Evolutionary conservation across 208 protist species (phyloP), one percentile per base, ranked within the genome.

Genomic region (Trypanosoma vivax): DNA sequence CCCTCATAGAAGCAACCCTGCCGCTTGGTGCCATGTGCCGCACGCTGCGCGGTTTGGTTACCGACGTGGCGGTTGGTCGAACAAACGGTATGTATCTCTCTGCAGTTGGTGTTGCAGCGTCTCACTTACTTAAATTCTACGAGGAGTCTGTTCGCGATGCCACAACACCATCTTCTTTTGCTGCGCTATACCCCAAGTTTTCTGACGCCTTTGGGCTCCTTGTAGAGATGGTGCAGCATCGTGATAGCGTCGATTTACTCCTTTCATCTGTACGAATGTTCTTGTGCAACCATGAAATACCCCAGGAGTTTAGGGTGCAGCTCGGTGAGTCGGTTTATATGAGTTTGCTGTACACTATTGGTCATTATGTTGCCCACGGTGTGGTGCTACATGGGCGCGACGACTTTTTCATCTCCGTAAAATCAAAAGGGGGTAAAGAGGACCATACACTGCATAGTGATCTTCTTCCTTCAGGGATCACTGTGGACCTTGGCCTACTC

Each of bases 331-430:
- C 65, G 35, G 76, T 94, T 48, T 90, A 83, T 73, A 65, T 82
- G 14, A 45, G 73, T 14, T 47, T 90, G 28, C 69, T 94, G 16
- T 88, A 84, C 73, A 80, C 72, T n/a, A 83, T 72, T 30, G 86
- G 77, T 7, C 86, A 94, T 53, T 94, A 83, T 52, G 56, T 90
- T 38, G 79, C 86, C 4, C 86, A 94, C 61, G 86, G 86, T 30
- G 83, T 88, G 21, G 82, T 94, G 27, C 59, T 94, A 47, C 76
- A 90, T 60, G 83, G 82, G 4, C 74, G 73, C 2, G 40, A 58
- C 0, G 81, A 90, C 49, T 93, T 79, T 55, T 93, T 93, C 38
- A 67, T 93, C 13, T 64, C 70, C 14, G 40, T 83, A 25, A 31
- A 21, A 34, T 66, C 45, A 1, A 37, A 50, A 45, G 43, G 29